Evolutionary conservation across 2,329 filamentous ascomycete genomes (phyloP).

Genomic region (Ilyonectria mors-panacis): DNA sequence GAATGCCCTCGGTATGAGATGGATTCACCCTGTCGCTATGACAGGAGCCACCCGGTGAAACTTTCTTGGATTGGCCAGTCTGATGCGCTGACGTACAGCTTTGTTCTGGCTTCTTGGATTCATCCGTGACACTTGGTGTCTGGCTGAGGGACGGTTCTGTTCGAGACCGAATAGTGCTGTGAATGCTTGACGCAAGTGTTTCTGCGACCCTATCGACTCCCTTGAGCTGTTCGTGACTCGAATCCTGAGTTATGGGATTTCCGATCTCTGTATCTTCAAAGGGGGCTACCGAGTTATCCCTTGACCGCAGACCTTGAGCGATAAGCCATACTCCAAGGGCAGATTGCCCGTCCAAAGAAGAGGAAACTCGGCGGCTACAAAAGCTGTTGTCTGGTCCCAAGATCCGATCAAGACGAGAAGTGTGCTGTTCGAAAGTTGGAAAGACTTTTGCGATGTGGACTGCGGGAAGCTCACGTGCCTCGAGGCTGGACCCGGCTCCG

Average conservation of each 20-base stretch:
- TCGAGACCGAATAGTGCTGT: constrained; percentile 1
- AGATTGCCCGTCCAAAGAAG: constrained; percentile 53
- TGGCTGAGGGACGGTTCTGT: background rate
- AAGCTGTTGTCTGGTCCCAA: constrained; percentile 48
- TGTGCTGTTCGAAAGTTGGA: constrained; percentile 38
- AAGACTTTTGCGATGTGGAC: constrained; percentile 31
- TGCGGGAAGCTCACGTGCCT: constrained; percentile 24
- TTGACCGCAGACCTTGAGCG: constrained; percentile 51
- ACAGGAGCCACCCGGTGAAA: background rate
- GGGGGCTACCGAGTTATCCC: constrained; percentile 43
- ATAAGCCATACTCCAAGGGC: constrained; percentile 56
- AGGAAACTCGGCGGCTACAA: constrained; percentile 49
- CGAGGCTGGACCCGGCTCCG: background rate
- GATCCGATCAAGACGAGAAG: constrained; percentile 39
- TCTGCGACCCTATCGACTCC: constrained; percentile 3
- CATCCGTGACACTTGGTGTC: background rate
- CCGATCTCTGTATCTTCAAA: constrained; percentile 31
- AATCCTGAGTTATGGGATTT: background rate
- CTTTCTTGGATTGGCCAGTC: background rate
- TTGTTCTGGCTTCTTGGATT: background rate
- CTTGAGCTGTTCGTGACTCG: background rate
- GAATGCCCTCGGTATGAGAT: constrained; percentile 10
- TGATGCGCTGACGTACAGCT: background rate
- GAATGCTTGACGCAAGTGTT: background rate
- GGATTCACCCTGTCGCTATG: background rate